Conservation (phyloP, 202 grass and related monocot genomes). For the Panicum hallii region DNA sequence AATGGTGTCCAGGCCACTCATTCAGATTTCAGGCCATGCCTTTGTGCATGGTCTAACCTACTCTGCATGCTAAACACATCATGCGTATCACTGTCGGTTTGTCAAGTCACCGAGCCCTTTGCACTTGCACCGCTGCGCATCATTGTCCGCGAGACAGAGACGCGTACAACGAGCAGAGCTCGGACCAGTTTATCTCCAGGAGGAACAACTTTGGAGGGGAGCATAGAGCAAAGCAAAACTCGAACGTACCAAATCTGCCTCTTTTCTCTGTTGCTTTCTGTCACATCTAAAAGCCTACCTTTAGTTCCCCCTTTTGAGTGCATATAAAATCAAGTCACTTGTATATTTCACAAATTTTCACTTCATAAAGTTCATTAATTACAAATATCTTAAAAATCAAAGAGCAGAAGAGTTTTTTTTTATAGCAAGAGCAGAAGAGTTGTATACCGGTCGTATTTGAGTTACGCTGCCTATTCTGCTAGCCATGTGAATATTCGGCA, state of each 20-base stretch:
- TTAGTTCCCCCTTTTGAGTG: not conserved
- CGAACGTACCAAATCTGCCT: not conserved
- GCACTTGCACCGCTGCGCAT: not conserved
- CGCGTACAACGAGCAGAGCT: not conserved
- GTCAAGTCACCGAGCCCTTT: not conserved
- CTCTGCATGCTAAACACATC: not conserved
- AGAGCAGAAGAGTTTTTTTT: too few species aligned
- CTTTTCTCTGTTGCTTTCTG: constrained; percentile 14
- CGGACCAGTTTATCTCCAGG: not conserved
- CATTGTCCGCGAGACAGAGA: not conserved
- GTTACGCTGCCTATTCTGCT: too few species aligned
- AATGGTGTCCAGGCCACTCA: not conserved
- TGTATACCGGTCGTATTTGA: too few species aligned
- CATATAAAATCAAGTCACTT: not conserved
- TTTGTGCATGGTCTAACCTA: not conserved
- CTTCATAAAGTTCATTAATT: too few species aligned
- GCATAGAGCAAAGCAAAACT: not conserved
- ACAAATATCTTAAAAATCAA: too few species aligned
- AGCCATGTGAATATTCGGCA: too few species aligned
- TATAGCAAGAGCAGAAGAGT: too few species aligned
- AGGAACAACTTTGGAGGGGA: not conserved
- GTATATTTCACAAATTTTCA: too few species aligned
- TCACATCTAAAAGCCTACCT: not conserved
- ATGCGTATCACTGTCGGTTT: not conserved
- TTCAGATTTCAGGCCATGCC: not conserved